Conservation (phyloP, 108 stramenopile species). For the Nannochloropsis granulata region DNA sequence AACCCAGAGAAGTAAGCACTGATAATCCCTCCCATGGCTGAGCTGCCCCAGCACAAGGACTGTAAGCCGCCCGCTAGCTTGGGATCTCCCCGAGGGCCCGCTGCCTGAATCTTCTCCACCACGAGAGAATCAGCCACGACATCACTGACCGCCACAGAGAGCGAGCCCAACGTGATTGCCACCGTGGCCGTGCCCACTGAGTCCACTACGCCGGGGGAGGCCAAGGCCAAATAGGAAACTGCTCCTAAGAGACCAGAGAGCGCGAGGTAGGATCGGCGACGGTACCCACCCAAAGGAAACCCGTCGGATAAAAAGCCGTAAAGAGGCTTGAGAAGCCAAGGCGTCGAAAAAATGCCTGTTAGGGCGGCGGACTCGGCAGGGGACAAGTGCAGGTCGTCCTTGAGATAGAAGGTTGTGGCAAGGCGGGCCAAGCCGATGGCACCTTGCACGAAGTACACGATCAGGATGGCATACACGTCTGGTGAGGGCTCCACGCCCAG, state of each 20-base stretch:
- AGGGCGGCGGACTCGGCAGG: constrained; percentile 75
- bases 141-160: constrained; percentile 68
- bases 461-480: constrained; percentile 58
- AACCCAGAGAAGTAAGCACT: constrained; percentile 73
- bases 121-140: constrained; percentile 92
- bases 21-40: constrained; percentile 66
- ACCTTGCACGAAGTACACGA: constrained; percentile 91
- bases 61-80: constrained; percentile 46
- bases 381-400: constrained; percentile 76
- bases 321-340: constrained; percentile 80
- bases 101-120: constrained; percentile 63
- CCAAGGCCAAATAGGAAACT: constrained; percentile 39
- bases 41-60: constrained; percentile 70
- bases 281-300: constrained; percentile 65
- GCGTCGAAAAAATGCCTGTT: constrained; percentile 61
- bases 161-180: constrained; percentile 3
- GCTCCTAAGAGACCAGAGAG: constrained; percentile 49
- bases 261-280: constrained; percentile 56
- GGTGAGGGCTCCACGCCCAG: constrained; percentile 16
- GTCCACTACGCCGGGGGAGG: constrained; percentile 2
- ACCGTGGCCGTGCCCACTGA: constrained; percentile 7
- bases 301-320: constrained; percentile 81
- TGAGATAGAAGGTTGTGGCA: constrained; percentile 78
- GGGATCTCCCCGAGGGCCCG: constrained; percentile 42
- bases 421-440: constrained; percentile 73